Evolutionary conservation across 345 rosid genomes (phyloP), one percentile per base, ranked within the genome.

Genomic region (Punica granatum): DNA sequence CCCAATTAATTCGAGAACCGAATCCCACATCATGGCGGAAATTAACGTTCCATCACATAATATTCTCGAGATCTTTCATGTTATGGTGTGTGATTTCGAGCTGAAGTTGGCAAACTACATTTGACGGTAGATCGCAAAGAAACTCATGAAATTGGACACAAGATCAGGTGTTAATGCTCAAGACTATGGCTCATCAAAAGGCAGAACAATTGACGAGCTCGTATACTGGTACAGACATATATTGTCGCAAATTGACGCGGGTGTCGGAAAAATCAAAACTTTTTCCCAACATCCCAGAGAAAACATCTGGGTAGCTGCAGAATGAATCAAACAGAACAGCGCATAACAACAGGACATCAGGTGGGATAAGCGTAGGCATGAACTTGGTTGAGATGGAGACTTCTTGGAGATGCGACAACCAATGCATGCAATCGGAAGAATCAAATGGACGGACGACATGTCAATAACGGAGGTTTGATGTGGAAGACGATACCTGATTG

Each of bases 351-450:
- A 21, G 18, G 16, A 3, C 3, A 51, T 6, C 59, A n/a, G 34
- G 69, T 54, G 30, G 88, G 92, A 5, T 4, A 37, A 37, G 41
- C 41, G 11, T 4, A 37, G 41, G 6, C 9, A 46, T 10, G 53
- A 46, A 46, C 53, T 46, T 18, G 21, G 18, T 46, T 18, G 53
- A 46, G 5, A 21, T 0, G 4, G n/a, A 46, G 3, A 16, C 44
- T 41, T 15, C 8, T 4, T 2, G 8, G 44, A 41, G 13, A 41
- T 9, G 44, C 1, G 13, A 41, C 44, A 41, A 9, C 13, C 1
- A 15, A 41, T 41, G 7, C 44, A 41, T 41, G 44, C 44, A 41
- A 41, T 41, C 44, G 44, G 44, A 15, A 41, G 44, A 41, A 41
- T 41, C n/a, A 4, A 41, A 15, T 41, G 14, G 53, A 46, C 18